Percentiles rank a stretch among this genome's conserved stretches.
These are phyloP conservation scores for Paecilomyces dactylethromorphus DNA, from an alignment of 2,329 filamentous ascomycete genomes.

Conservation along the genomic window DNA sequence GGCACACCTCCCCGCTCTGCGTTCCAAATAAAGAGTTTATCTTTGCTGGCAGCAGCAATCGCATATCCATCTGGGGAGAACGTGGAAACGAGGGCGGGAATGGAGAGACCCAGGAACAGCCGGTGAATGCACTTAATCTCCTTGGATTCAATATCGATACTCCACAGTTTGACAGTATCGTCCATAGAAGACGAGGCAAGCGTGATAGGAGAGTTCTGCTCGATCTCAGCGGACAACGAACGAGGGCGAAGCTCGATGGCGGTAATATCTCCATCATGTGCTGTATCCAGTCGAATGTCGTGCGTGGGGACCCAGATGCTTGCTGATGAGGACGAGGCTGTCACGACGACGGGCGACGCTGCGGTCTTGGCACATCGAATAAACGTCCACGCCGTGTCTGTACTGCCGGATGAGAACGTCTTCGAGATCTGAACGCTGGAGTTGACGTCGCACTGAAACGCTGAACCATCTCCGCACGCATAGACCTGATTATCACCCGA, in stretches of 20 bases:
- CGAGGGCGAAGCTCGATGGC: slow-evolving; percentile 36
- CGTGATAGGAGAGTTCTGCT: slow-evolving; percentile 19
- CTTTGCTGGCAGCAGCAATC: slow-evolving; percentile 38
- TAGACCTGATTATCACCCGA: slow-evolving; percentile 29
- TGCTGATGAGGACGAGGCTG: slow-evolving; percentile 31
- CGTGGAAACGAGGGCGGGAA: slow-evolving; percentile 34
- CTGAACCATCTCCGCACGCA: slow-evolving; percentile 32
- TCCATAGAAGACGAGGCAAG: slow-evolving; percentile 41
- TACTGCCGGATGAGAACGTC: slow-evolving; percentile 23
- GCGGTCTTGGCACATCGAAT: slow-evolving; percentile 27
- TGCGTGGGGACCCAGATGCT: slow-evolving; percentile 41
- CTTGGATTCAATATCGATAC: slow-evolving; percentile 31
- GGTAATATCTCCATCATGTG: slow-evolving; percentile 38
- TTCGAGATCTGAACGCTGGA: slow-evolving; percentile 30
- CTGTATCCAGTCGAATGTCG: slow-evolving; percentile 29
- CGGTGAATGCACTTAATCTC: slow-evolving; percentile 30
- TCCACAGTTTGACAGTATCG: slow-evolving; percentile 40
- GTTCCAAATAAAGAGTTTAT: slow-evolving; percentile 42
- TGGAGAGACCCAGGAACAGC: slow-evolving; percentile 27
- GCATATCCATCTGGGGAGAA: slow-evolving; percentile 44
- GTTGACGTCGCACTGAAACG: slow-evolving; percentile 35
- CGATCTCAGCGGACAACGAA: slow-evolving; percentile 18
- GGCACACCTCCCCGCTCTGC: slow-evolving; percentile 37
- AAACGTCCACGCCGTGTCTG: slow-evolving; percentile 34
- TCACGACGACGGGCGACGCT: slow-evolving; percentile 28